phyloP scores from a whole-genome alignment of 2,329 filamentous ascomycete genomes.

The Monilinia polystroma region DNA sequence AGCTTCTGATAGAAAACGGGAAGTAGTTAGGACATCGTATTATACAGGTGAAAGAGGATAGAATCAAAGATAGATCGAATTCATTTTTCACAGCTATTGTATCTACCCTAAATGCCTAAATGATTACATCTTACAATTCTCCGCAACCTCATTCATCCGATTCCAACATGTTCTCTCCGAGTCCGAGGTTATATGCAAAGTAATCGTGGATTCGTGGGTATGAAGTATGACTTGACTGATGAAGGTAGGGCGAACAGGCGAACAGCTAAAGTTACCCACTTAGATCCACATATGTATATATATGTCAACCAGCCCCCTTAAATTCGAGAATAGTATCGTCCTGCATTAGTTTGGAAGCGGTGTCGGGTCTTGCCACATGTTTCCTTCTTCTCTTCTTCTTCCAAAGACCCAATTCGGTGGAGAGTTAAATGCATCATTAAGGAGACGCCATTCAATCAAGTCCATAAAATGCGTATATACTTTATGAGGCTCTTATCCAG shows the following conservation, averaged over 20 bases:
- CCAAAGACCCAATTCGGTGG: not conserved
- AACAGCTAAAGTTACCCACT: not conserved
- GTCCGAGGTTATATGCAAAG: slow-evolving; percentile 20
- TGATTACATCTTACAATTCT: not conserved
- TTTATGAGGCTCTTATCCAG: not conserved
- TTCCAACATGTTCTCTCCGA: not conserved
- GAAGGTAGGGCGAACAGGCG: not conserved
- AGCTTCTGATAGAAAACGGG: too few species aligned
- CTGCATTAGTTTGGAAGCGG: not conserved
- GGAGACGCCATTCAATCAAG: not conserved
- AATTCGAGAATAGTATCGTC: slow-evolving; percentile 9
- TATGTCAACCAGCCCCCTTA: slow-evolving; percentile 15
- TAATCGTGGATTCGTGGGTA: slow-evolving; percentile 9
- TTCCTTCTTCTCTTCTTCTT: not conserved
- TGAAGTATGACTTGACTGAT: too few species aligned
- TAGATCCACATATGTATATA: too few species aligned
- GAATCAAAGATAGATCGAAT: too few species aligned
- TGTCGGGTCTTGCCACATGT: slow-evolving; percentile 1
- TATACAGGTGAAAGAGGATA: too few species aligned
- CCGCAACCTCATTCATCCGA: not conserved
- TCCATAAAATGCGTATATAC: not conserved
- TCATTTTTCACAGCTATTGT: too few species aligned
- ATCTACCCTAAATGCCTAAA: too few species aligned
- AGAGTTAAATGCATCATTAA: not conserved
- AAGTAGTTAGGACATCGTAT: too few species aligned